Conservation (phyloP, 2,329 filamentous ascomycete species). For the Exophiala xenobiotica region DNA sequence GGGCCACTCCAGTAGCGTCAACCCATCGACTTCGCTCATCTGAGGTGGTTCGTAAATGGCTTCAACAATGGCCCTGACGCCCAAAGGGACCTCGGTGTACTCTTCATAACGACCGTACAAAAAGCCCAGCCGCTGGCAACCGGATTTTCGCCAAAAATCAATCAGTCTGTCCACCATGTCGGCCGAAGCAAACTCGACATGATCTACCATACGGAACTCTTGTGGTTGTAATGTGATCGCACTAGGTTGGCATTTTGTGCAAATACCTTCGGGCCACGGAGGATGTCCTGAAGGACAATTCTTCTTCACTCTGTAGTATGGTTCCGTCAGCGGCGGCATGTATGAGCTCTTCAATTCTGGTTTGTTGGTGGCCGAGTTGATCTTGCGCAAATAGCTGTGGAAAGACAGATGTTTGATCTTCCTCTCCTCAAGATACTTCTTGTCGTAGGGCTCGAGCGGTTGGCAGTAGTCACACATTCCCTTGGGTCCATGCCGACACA, state of each 20-base stretch:
- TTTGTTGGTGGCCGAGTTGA: slow-evolving; percentile 95
- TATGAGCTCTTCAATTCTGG: slow-evolving; percentile 90
- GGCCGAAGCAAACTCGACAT: slow-evolving; percentile 90
- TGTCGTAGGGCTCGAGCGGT: slow-evolving; percentile 89
- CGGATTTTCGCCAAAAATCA: slow-evolving; percentile 86
- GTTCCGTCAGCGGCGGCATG: slow-evolving; percentile 91
- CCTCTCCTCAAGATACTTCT: slow-evolving; percentile 85
- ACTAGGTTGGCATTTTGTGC: slow-evolving; percentile 95
- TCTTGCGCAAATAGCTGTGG: slow-evolving; percentile 88
- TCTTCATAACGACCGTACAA: slow-evolving; percentile 88
- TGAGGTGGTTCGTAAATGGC: slow-evolving; percentile 97
- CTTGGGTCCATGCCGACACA: slow-evolving; percentile 94
- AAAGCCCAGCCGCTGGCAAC: slow-evolving; percentile 80
- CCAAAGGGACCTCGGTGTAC: slow-evolving; percentile 88
- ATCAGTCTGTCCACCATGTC: slow-evolving; percentile 85
- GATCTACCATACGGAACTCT: slow-evolving; percentile 93
- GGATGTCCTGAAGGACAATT: slow-evolving; percentile 93
- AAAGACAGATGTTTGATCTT: slow-evolving; percentile 99
- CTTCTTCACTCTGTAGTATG: slow-evolving; percentile 82
- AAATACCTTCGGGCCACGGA: slow-evolving; percentile 93
- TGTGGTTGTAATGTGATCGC: slow-evolving; percentile 95
- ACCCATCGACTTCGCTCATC: slow-evolving; percentile 80
- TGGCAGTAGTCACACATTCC: slow-evolving; percentile 99
- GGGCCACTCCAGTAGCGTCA: slow-evolving; percentile 80
- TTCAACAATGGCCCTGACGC: slow-evolving; percentile 92